Evolutionary conservation across 2,329 filamentous ascomycete genomes (phyloP).

Genomic region (Xylariaceae sp.): DNA sequence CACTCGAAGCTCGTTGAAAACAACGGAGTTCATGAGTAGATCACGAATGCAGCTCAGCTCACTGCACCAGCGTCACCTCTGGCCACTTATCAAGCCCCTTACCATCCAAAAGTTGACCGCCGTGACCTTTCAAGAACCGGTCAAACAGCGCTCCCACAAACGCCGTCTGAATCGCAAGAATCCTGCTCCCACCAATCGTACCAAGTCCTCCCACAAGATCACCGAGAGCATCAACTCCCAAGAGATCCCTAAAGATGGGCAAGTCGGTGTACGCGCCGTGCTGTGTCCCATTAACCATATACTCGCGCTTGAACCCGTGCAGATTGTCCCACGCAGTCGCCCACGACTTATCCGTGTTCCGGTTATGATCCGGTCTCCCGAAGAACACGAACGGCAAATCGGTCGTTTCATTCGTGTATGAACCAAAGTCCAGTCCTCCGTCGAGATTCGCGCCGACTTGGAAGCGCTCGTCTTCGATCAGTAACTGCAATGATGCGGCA

Average conservation of each 20-base stretch:
- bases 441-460: constrained; percentile 39
- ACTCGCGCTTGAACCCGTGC: constrained; percentile 19
- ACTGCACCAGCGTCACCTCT: constrained; percentile 13
- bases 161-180: constrained; percentile 14
- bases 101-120: constrained; percentile 18
- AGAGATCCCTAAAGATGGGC: not conserved
- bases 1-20: not conserved
- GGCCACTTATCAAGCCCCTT: constrained; percentile 15
- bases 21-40: not conserved
- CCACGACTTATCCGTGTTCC: constrained; percentile 12
- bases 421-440: constrained; percentile 35
- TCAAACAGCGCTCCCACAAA: constrained; percentile 16
- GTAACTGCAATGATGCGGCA: constrained; percentile 31
- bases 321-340: constrained; percentile 16
- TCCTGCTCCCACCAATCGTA: constrained; percentile 9
- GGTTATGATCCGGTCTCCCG: constrained; percentile 11
- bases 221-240: not conserved
- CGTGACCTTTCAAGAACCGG: constrained; percentile 18
- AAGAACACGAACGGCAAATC: constrained; percentile 20
- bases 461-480: constrained; percentile 30
- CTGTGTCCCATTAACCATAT: constrained; percentile 8
- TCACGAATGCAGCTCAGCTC: not conserved
- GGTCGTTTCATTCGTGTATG: constrained; percentile 11
- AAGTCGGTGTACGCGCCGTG: constrained; percentile 27
- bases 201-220: not conserved